phyloP scores from a whole-genome alignment of 768 basidiomycete genomes.

The Lentinula guzmanii region DNA sequence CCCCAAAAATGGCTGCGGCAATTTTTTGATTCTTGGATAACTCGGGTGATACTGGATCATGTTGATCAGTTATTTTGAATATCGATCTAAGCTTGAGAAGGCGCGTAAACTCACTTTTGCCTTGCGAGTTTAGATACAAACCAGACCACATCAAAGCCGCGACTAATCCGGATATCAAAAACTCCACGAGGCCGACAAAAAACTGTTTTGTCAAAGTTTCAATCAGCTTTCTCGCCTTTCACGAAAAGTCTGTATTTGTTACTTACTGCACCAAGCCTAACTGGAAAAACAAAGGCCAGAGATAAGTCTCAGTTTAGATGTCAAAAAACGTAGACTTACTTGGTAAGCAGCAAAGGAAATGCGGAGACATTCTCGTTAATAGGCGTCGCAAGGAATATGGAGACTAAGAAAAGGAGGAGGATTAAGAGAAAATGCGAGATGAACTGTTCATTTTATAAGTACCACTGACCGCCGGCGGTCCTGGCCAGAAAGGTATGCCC shows the following conservation, averaged over 20 bases:
- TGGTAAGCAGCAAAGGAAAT: constrained; percentile 4
- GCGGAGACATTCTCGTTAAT: background rate
- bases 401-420: background rate
- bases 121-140: background rate
- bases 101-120: background rate
- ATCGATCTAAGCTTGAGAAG: background rate
- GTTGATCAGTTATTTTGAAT: background rate
- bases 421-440: background rate
- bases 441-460: background rate
- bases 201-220: background rate
- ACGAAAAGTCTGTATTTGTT: background rate
- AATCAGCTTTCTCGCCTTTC: background rate
- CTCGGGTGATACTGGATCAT: background rate
- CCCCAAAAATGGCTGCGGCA: background rate
- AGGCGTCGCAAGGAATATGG: background rate
- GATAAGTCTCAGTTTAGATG: background rate
- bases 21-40: background rate
- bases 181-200: background rate
- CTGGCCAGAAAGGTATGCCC: background rate
- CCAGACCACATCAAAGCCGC: background rate
- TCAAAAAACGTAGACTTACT: background rate
- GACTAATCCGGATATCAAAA: background rate
- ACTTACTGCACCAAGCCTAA: constrained; percentile 1
- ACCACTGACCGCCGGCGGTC: background rate
- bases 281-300: background rate